These are phyloP conservation scores for Kodamaea derodonti DNA, from an alignment of 1,139 yeast species.

Conservation along the genomic window DNA sequence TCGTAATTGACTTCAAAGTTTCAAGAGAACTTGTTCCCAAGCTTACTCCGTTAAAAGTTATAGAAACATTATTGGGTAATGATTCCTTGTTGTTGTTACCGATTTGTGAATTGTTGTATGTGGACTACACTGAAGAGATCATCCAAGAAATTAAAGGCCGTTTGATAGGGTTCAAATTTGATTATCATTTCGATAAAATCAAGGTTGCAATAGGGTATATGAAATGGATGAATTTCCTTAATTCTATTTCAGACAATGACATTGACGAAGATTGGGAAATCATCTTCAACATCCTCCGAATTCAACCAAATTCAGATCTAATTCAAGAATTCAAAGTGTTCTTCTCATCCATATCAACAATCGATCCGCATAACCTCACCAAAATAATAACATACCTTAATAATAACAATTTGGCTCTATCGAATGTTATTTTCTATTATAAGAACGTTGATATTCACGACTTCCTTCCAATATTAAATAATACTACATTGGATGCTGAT, in stretches of 20 bases:
- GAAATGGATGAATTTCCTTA: constrained; percentile 15
- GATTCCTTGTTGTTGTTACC: constrained; percentile 13
- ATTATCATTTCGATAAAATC: constrained; percentile 26
- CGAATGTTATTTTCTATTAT: constrained; percentile 30
- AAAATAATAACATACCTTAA: constrained; percentile 24
- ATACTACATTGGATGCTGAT: constrained; percentile 21
- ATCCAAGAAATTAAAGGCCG: constrained; percentile 1
- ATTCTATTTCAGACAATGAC: constrained; percentile 1
- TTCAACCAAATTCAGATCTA: constrained; percentile 13
- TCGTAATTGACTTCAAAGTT: neutral
- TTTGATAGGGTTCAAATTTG: constrained; percentile 16
- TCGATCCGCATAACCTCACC: constrained; percentile 15
- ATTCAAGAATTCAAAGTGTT: constrained; percentile 22
- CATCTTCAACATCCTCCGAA: constrained; percentile 17
- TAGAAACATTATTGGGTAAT: neutral
- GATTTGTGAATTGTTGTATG: constrained; percentile 18
- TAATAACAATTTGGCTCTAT: constrained; percentile 27
- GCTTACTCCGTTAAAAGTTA: neutral
- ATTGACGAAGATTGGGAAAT: constrained; percentile 14
- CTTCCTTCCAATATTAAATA: constrained; percentile 17
- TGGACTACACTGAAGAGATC: constrained; percentile 1
- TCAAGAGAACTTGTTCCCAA: neutral
- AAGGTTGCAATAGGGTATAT: constrained; percentile 33
- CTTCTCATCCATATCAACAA: constrained; percentile 12
- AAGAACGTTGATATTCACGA: constrained; percentile 10